Evolutionary conservation across 2,329 filamentous ascomycete species (phyloP).

Genomic region (Dactylonectria macrodidyma): DNA sequence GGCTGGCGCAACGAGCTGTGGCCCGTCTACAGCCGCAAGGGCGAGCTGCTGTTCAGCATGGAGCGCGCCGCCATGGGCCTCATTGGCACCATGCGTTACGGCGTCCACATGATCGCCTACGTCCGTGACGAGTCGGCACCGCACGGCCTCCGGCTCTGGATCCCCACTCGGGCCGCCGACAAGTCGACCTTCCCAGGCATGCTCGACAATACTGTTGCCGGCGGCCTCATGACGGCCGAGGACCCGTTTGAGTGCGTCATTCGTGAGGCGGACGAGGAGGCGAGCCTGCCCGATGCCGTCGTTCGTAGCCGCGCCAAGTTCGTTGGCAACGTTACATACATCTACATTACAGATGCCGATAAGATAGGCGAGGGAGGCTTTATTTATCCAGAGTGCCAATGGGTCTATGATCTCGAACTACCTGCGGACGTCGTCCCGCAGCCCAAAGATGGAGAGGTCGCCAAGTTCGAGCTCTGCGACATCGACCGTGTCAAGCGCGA

Average conservation of each 20-base stretch:
- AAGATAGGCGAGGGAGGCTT: conserved; percentile 86
- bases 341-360: conserved; percentile 81
- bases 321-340: conserved; percentile 85
- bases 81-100: conserved; percentile 84
- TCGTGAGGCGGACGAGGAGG: conserved; percentile 91
- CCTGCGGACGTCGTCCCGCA: conserved; percentile 76
- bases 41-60: conserved; percentile 78
- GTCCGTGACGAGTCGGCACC: conserved; percentile 59
- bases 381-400: conserved; percentile 92
- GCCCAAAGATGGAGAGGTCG: conserved; percentile 91
- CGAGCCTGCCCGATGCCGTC: conserved; percentile 79
- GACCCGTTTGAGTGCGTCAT: conserved; percentile 85
- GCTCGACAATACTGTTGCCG: conserved; percentile 94
- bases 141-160: conserved; percentile 83
- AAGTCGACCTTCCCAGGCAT: conserved; percentile 95
- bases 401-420: conserved; percentile 90
- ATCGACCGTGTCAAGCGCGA: conserved; percentile 82
- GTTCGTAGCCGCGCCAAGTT: conserved; percentile 73
- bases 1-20: conserved; percentile 89
- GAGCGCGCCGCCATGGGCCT: conserved; percentile 83
- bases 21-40: conserved; percentile 79
- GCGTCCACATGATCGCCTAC: conserved; percentile 86
- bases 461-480: conserved; percentile 83
- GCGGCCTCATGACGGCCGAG: conserved; percentile 84
- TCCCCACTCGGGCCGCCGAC: conserved; percentile 79